Conservation (phyloP, 1,284 basidiomycete species). For the Volvariella volvacea region DNA sequence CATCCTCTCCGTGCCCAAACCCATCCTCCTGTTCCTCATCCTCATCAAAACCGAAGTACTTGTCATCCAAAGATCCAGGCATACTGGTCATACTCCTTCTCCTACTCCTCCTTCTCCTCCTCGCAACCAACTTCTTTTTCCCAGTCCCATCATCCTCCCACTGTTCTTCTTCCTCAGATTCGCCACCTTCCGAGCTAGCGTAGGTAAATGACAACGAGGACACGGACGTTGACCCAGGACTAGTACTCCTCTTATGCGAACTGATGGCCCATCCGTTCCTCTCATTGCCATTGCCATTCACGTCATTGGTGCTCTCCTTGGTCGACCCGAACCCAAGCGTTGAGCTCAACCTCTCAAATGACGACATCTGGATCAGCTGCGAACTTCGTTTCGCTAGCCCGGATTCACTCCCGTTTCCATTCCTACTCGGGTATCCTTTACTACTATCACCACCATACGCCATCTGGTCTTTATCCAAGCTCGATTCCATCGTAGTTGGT, state of each 20-base stretch:
- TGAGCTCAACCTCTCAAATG: constrained; percentile 59
- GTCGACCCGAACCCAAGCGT: constrained; percentile 40
- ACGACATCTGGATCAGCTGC: constrained; percentile 62
- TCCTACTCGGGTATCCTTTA: no score
- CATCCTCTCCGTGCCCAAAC: constrained; percentile 22
- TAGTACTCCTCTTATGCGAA: constrained; percentile 31
- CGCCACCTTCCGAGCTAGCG: constrained; percentile 13
- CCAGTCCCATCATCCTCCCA: constrained; percentile 20
- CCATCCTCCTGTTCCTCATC: constrained; percentile 28
- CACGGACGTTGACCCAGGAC: constrained; percentile 42
- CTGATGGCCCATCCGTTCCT: no score
- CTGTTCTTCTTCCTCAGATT: constrained; percentile 51
- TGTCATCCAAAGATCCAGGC: constrained; percentile 69
- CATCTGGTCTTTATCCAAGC: no score
- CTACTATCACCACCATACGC: no score
- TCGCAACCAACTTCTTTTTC: neutral
- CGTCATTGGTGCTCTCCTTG: no score
- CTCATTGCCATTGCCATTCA: no score
- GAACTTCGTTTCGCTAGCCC: neutral
- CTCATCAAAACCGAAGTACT: constrained; percentile 49
- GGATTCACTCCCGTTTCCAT: constrained; percentile 15
- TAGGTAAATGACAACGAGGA: constrained; percentile 41
- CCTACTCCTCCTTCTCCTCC: constrained; percentile 28
- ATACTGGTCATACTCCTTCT: constrained; percentile 70
- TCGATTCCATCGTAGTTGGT: no score